These are phyloP conservation scores for Debaryomycetaceae sp. DNA, from an alignment of 1,139 yeast species.

Conservation along the genomic window DNA sequence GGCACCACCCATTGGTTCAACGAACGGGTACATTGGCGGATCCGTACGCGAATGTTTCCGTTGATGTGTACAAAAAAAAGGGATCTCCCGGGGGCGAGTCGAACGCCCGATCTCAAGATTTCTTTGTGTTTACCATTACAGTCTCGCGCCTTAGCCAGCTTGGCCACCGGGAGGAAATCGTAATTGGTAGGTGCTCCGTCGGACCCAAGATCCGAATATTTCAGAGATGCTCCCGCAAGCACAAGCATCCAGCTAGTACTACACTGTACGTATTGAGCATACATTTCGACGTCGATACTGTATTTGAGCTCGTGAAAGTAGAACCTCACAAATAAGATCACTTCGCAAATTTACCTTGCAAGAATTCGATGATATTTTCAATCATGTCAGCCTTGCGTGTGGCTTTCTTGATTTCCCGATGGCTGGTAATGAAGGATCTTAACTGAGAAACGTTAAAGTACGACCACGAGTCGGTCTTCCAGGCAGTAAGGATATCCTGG, in stretches of 20 bases:
- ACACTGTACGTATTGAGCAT: no score
- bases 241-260: no score
- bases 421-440: conserved; percentile 28
- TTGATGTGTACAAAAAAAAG: no score
- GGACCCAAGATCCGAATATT: no score
- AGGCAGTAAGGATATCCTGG: conserved; percentile 31
- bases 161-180: conserved; percentile 61
- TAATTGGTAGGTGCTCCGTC: no score
- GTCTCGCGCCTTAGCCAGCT: conserved; percentile 83
- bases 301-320: no score
- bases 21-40: no score
- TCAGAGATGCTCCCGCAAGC: no score
- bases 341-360: conserved; percentile 13
- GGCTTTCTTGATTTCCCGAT: conserved; percentile 32
- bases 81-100: conserved; percentile 78
- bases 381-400: conserved; percentile 40
- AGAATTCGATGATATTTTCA: conserved; percentile 29
- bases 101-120: conserved; percentile 83
- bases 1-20: no score
- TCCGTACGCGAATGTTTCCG: no score
- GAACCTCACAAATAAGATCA: no score
- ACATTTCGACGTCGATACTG: no score
- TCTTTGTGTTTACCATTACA: conserved; percentile 51
- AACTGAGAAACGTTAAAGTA: conserved; percentile 39
- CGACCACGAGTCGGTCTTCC: conserved; percentile 32